Percentiles rank a stretch among this genome's conserved stretches.
phyloP scores from a whole-genome alignment of 2,329 filamentous ascomycete species.

The Hypoxylon rubiginosum region DNA sequence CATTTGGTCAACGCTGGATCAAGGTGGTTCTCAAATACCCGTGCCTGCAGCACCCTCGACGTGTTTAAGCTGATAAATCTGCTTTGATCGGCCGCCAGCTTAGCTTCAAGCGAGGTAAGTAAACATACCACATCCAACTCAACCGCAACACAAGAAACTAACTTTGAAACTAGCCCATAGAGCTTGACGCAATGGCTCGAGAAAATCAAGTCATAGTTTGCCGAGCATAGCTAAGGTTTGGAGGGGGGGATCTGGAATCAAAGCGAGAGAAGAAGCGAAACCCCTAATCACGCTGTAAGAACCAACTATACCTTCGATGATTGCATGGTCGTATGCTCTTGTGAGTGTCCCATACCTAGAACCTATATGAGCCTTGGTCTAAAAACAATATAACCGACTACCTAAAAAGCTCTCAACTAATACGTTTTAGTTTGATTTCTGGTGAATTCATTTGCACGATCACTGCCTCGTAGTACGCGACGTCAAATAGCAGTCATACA shows the following conservation, averaged over 20 bases:
- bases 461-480: too few relatives aligned
- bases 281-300: neutral
- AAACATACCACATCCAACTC: neutral
- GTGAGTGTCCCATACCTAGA: neutral
- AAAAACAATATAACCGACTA: neutral
- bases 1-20: neutral
- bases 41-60: neutral
- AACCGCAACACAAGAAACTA: too few relatives aligned
- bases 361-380: neutral
- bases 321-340: neutral
- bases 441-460: neutral
- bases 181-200: too few relatives aligned
- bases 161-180: neutral
- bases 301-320: neutral
- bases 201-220: neutral
- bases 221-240: neutral
- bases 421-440: neutral
- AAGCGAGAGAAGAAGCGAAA: too few relatives aligned
- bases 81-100: neutral
- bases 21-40: neutral
- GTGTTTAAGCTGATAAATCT: neutral
- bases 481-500: too few relatives aligned
- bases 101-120: constrained; percentile 4
- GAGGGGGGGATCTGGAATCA: neutral
- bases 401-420: neutral